phyloP scores from a whole-genome alignment of 805 yeast species.

The Clavispora carvajalis region DNA sequence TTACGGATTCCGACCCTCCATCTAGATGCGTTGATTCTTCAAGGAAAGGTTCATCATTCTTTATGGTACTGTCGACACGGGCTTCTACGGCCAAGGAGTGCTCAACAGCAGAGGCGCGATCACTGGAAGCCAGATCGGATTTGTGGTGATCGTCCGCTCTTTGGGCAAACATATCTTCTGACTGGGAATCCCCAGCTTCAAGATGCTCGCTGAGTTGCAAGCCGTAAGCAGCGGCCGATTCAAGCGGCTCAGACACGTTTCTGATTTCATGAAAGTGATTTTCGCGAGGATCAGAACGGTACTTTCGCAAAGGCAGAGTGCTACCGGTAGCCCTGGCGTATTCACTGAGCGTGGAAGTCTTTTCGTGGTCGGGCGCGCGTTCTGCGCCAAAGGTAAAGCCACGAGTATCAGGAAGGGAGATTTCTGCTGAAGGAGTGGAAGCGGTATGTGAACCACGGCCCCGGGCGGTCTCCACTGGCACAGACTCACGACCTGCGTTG shows the following conservation, averaged over 20 bases:
- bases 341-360: constrained; percentile 17
- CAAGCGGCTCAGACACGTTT: constrained; percentile 21
- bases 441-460: no score
- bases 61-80: background rate
- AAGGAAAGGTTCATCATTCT: background rate
- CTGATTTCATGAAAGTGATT: constrained; percentile 9
- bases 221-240: constrained; percentile 24
- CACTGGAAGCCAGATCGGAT: background rate
- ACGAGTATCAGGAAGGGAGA: constrained; percentile 8
- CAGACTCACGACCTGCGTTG: no score
- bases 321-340: constrained; percentile 18
- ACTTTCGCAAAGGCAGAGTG: constrained; percentile 22
- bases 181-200: background rate
- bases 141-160: constrained; percentile 17
- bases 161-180: constrained; percentile 11
- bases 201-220: constrained; percentile 18
- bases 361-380: constrained; percentile 5
- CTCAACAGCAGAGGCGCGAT: background rate
- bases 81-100: background rate
- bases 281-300: background rate
- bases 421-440: constrained; percentile 1
- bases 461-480: no score
- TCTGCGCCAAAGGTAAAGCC: constrained; percentile 13
- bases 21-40: constrained; percentile 5
- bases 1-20: constrained; percentile 10